Evolutionary conservation across 371 early-diverging fungal genomes (phyloP), one percentile per base, ranked within the genome.

Genomic region (Mucor velutinosus): DNA sequence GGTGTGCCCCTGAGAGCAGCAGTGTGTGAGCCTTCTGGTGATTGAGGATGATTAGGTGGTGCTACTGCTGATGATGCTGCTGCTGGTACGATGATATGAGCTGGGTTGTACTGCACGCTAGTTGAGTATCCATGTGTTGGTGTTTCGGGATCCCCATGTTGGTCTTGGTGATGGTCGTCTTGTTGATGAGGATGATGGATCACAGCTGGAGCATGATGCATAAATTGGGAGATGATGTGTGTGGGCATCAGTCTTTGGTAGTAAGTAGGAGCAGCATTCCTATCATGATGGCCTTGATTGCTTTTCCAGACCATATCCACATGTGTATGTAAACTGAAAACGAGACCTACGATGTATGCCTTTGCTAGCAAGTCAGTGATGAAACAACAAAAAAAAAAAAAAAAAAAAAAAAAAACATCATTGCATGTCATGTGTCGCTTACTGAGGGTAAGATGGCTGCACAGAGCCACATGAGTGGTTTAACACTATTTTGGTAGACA

Each of bases 241-340:
- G 71, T 70, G n/a, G 81, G 81, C 43, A 81, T 64, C 39, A 80
- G 32, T 58, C 75, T 67, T 37, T 76, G 78, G 47, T 81, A 78
- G 47, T 76, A 75, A 10, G 66, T 64, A 6, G 73, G 58, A 14
- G 35, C 23, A 15, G 58, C 27, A 7, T 63, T 68, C 23, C 66
- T 71, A 7, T 59, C 32, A 12, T 49, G 68, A 35, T 73, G 65
- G 2, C 76, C 73, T 17, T 72, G 58, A 30, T 79, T 72, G 29
- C 81, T 76, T 72, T 93, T 87, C 87, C 94, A 97, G 51, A 97
- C 95, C 76, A 90, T 89, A 69, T 90, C 87, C 23, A 92, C 92
- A 67, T 98, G 98, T 0, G 98, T 98, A 60, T 90, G 86, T 51
- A 98, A 88, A 62, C 96, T 94, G 67, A 97, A 98, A 84, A 92